These are phyloP conservation scores for Iris pallida DNA, from an alignment of 116 monocot genomes.

Conservation along the genomic window DNA sequence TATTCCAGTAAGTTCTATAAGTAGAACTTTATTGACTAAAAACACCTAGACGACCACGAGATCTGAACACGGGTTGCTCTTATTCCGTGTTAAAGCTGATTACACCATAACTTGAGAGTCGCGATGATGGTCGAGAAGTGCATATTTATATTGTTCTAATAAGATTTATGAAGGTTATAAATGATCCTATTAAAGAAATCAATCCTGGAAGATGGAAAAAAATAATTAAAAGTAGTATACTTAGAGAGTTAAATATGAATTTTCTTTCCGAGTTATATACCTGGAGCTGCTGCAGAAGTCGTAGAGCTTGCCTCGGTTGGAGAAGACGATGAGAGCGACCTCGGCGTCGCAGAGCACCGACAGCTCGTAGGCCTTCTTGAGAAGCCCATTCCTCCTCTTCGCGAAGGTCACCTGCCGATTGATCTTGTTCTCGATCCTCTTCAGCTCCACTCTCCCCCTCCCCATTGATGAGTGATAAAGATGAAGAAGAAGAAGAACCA, in stretches of 20 bases:
- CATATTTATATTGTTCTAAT: no score
- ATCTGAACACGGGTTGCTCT: no score
- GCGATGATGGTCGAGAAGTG: no score
- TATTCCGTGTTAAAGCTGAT: no score
- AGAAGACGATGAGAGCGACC: slow-evolving; percentile 89
- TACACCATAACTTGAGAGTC: no score
- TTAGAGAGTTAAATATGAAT: not conserved
- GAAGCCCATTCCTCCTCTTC: slow-evolving; percentile 17
- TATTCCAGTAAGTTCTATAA: no score
- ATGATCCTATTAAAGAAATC: no score
- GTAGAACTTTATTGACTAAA: no score
- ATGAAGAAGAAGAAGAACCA: not conserved
- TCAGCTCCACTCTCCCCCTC: slow-evolving; percentile 14
- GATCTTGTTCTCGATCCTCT: slow-evolving; percentile 19
- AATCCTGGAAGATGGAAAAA: not conserved
- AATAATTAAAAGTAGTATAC: not conserved
- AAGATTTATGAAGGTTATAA: no score
- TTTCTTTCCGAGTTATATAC: slow-evolving; percentile 11
- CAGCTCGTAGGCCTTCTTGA: slow-evolving; percentile 91
- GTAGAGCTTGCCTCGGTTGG: slow-evolving; percentile 86
- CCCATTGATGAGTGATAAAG: not conserved
- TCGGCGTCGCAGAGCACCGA: slow-evolving; percentile 86
- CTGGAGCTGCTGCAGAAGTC: slow-evolving; percentile 73
- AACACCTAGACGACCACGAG: no score
- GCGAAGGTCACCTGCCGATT: slow-evolving; percentile 11